phyloP scores from a whole-genome alignment of 164 flowering plant species.

The Sedum album region DNA sequence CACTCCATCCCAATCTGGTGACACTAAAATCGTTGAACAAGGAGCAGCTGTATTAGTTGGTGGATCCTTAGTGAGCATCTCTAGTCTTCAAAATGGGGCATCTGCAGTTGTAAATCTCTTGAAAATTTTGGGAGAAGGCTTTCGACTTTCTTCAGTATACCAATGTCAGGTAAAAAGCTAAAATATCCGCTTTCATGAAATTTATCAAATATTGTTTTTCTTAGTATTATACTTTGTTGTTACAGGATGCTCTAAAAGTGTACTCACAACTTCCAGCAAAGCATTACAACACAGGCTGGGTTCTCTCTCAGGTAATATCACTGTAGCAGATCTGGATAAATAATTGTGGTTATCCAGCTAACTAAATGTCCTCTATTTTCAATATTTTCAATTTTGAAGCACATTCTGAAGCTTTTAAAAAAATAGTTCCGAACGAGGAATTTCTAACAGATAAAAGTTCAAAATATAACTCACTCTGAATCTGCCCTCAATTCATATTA shows the following conservation, averaged over 20 bases:
- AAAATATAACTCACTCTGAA: background rate
- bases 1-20: background rate
- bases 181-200: background rate
- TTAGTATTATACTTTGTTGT: slow-evolving; percentile 10
- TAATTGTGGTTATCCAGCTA: background rate
- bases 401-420: background rate
- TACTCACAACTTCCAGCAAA: slow-evolving; percentile 69
- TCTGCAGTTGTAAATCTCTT: slow-evolving; percentile 62
- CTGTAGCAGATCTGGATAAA: background rate
- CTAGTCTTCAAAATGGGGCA: slow-evolving; percentile 38
- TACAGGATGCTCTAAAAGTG: slow-evolving; percentile 81
- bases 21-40: background rate
- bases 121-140: slow-evolving; percentile 81
- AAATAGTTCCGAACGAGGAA: no score
- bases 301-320: slow-evolving; percentile 77
- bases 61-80: slow-evolving; percentile 1
- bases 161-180: slow-evolving; percentile 64
- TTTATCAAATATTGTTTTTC: background rate
- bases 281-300: slow-evolving; percentile 95
- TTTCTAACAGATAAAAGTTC: background rate
- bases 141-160: slow-evolving; percentile 67
- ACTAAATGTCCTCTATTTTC: background rate
- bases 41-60: background rate
- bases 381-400: no score
- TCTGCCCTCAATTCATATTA: background rate